Conservation (phyloP, 495 filamentous ascomycete genomes). For the Talaromyces wortmannii region DNA sequence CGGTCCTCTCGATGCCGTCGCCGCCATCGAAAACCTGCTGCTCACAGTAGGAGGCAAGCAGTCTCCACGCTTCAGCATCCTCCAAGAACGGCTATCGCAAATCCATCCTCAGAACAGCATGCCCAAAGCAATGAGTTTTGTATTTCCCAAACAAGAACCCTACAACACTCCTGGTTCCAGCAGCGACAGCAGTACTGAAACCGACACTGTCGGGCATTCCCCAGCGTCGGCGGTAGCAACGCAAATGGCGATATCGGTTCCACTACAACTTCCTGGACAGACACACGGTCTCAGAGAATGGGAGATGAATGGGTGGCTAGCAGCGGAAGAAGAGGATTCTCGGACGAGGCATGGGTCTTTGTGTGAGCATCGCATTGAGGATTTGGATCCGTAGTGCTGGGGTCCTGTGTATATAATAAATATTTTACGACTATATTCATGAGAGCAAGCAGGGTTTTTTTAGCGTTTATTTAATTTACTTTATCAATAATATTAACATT, state of each 20-base stretch:
- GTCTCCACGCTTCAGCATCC: background rate
- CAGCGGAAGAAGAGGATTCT: background rate
- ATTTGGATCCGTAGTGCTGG: background rate
- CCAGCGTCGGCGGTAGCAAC: background rate
- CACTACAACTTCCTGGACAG: background rate
- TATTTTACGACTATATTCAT: no score
- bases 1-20: slow-evolving; percentile 8
- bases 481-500: no score
- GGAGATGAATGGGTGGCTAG: background rate
- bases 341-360: background rate
- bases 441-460: no score
- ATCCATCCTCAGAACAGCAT: background rate
- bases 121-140: background rate
- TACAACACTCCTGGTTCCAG: background rate
- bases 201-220: background rate
- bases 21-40: slow-evolving; percentile 6
- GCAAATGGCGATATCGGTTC: background rate
- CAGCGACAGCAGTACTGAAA: background rate
- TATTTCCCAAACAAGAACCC: background rate
- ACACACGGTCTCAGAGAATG: background rate
- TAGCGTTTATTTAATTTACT: no score
- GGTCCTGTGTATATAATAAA: no score
- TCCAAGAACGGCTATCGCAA: background rate
- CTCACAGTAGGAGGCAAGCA: background rate
- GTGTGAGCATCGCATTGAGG: background rate